These are phyloP conservation scores for Murraya koenigii DNA, from an alignment of 345 rosid genomes.

Conservation along the genomic window DNA sequence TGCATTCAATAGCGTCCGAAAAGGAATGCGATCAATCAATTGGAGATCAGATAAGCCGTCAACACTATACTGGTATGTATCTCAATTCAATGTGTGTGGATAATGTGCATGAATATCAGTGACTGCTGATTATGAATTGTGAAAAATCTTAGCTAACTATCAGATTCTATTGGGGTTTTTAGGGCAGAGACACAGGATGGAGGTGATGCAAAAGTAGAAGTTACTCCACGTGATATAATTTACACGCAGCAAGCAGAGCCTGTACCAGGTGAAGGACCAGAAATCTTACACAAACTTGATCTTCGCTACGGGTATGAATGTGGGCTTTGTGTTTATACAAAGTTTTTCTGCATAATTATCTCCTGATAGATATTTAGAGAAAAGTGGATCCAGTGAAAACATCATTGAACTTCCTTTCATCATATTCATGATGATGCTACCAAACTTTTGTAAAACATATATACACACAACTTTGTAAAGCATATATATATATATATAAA, in stretches of 20 bases:
- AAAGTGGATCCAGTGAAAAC: neutral
- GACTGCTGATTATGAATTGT: neutral
- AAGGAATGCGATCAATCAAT: constrained; percentile 85
- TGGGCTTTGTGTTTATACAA: neutral
- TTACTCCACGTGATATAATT: constrained; percentile 89
- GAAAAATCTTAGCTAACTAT: constrained; percentile 1
- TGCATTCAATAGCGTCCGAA: constrained; percentile 80
- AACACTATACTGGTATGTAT: constrained; percentile 70
- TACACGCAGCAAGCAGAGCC: constrained; percentile 78
- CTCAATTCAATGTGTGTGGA: neutral
- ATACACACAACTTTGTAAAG: no score
- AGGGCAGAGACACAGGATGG: constrained; percentile 99
- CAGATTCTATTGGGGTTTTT: constrained; percentile 29
- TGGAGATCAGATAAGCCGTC: constrained; percentile 99
- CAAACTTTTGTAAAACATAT: neutral
- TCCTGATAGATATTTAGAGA: neutral
- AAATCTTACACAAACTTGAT: constrained; percentile 86
- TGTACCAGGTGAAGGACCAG: constrained; percentile 68
- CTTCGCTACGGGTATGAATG: constrained; percentile 88
- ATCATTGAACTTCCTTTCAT: neutral
- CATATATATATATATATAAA: no score
- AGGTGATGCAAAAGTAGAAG: constrained; percentile 94
- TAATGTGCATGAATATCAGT: neutral
- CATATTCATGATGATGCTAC: neutral
- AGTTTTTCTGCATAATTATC: neutral